phyloP scores from a whole-genome alignment of 345 rosid genomes.

The sweet orange (Citrus sinensis) region DVS_A1.0 CM039161.1:5511501-5512000 shows the following conservation, averaged over 20 bases:
- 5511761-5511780: slow-evolving; percentile 7
- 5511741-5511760: background rate
- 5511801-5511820: slow-evolving; percentile 61
- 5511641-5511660: slow-evolving; percentile 1
- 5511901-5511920: slow-evolving; percentile 58
- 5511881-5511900: slow-evolving; percentile 83
- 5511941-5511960: background rate
- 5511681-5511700: slow-evolving; percentile 1
- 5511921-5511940: slow-evolving; percentile 48
- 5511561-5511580: slow-evolving; percentile 70
- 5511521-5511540: slow-evolving; percentile 4
- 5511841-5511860: slow-evolving; percentile 62
- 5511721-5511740: background rate
- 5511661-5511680: background rate
- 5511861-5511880: slow-evolving; percentile 81
- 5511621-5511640: slow-evolving; percentile 33
- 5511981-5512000: background rate
- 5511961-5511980: background rate
- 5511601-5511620: slow-evolving; percentile 67
- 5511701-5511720: background rate
- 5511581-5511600: slow-evolving; percentile 98
- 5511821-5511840: slow-evolving; percentile 80
- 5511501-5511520: background rate
- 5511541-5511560: slow-evolving; percentile 77
- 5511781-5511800: slow-evolving; percentile 10